Conservation (phyloP, 345 rosid species). For the Sisymbrium altissimum region DNA sequence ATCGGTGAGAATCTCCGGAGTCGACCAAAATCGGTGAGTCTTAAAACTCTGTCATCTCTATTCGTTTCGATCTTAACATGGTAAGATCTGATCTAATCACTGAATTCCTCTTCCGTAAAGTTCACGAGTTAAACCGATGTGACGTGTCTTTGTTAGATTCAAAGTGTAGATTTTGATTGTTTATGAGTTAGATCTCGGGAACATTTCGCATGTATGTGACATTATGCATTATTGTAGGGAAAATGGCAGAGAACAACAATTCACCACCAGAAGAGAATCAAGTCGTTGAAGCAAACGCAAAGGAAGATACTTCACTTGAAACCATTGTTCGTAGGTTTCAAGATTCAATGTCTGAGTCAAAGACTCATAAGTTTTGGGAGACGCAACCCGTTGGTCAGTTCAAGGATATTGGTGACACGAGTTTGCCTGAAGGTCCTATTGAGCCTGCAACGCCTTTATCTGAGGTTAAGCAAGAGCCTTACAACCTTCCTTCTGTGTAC, state of each 20-base stretch:
- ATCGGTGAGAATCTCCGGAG: not conserved
- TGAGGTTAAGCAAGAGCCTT: slow-evolving; percentile 88
- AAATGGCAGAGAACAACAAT: slow-evolving; percentile 57
- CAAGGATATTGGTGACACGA: slow-evolving; percentile 63
- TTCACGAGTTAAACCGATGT: not conserved
- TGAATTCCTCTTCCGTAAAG: not conserved
- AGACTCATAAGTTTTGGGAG: slow-evolving; percentile 89
- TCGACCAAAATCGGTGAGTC: slow-evolving; percentile 12
- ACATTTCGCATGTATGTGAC: not conserved
- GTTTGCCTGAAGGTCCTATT: slow-evolving; percentile 80
- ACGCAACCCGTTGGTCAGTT: slow-evolving; percentile 92
- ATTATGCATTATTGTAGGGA: slow-evolving; percentile 14
- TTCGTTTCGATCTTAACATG: not conserved
- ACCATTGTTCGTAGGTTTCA: slow-evolving; percentile 59
- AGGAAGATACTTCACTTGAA: slow-evolving; percentile 58
- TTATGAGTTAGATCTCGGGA: not conserved
- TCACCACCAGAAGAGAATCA: slow-evolving; percentile 51
- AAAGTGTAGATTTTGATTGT: too few species aligned
- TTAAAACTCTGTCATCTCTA: not conserved
- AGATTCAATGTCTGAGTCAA: slow-evolving; percentile 52
- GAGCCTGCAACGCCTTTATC: slow-evolving; percentile 59
- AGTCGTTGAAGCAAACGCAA: slow-evolving; percentile 39
- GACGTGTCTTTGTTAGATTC: not conserved
- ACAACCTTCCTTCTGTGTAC: slow-evolving; percentile 69
- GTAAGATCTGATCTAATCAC: slow-evolving; percentile 27